Evolutionary conservation across 352 stramenopile species (phyloP), one percentile per base, ranked within the genome.

Genomic region (Phytophthora boehmeriae): DNA sequence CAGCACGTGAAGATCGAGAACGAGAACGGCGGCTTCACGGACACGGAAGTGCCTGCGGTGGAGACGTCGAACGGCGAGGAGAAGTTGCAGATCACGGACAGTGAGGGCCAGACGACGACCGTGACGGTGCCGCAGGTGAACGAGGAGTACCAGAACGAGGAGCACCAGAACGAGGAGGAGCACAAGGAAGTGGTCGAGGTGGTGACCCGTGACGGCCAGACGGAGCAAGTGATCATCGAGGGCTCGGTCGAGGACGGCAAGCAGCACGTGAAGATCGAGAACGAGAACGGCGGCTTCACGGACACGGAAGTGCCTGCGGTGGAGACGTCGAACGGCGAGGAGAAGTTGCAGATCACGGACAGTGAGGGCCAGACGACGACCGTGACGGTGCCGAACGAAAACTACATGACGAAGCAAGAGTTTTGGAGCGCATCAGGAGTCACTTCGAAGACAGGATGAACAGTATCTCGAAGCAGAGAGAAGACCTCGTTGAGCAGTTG

Each of bases 391-490:
- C 36, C 46, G 49, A 19, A 59, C 46, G 22, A 46, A 11, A 20
- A 45, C 9, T 70, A 49, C n/a, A 84, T 84, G 75, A 77, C 75
- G 0, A 80, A 86, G 68, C 48, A 61, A 1, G 45, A 80, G 41
- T 81, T 86, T 48, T 60, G 63, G 47, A 75, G 23, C 56, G 59
- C 54, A 67, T 86, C 19, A 25, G 42, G 0, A 51, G 55, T 3
- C 63, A 71, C 61, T 83, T 78, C 22, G 41, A 47, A 4, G 23
- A 65, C n/a, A 55, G 74, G 36, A 34, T 58, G 4, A 28, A 55
- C n/a, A 30, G 30, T 19, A 23, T 83, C 14, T 36, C 52, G 27
- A 10, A 44, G n/a, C n/a, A 50, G n/a, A 54, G 57, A 23, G 9
- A 72, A 20, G 60, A 71, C 3, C 36, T 59, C 1, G 61, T 58